Conservation (phyloP, 352 stramenopile species). For the Pythium pyrilobum region DNA sequence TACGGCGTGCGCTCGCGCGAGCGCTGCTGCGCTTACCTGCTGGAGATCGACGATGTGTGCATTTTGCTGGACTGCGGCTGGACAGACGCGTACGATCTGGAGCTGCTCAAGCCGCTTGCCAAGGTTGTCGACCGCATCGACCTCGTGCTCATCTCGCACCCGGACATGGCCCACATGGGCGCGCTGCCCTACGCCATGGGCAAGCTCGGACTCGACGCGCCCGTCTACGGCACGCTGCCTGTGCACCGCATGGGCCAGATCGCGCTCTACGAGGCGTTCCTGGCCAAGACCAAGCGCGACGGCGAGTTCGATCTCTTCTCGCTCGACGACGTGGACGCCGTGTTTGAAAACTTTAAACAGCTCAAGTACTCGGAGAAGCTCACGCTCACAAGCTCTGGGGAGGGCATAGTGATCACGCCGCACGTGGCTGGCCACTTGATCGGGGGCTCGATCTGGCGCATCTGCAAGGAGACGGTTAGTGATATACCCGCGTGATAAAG, state of each 20-base stretch:
- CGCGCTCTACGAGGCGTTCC: conserved; percentile 94
- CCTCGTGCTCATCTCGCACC: conserved; percentile 87
- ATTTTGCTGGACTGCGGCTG: conserved; percentile 90
- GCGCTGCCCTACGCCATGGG: conserved; percentile 87
- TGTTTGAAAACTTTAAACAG: conserved; percentile 90
- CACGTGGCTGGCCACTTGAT: conserved; percentile 94
- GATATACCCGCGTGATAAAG: background rate
- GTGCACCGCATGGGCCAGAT: conserved; percentile 97
- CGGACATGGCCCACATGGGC: conserved; percentile 88
- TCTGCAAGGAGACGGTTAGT: conserved; percentile 91
- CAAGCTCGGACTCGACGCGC: conserved; percentile 77
- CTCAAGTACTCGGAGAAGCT: conserved; percentile 95
- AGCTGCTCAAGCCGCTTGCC: conserved; percentile 77
- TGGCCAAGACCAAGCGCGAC: conserved; percentile 90
- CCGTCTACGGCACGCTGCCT: conserved; percentile 92
- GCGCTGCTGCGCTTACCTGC: conserved; percentile 81
- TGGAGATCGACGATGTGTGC: conserved; percentile 90
- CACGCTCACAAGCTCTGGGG: conserved; percentile 76
- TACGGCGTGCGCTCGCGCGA: conserved; percentile 82
- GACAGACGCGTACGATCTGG: conserved; percentile 85
- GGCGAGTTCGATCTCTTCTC: conserved; percentile 88
- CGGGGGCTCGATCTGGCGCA: conserved; percentile 91
- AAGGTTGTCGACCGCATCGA: conserved; percentile 82
- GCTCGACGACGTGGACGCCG: conserved; percentile 92
- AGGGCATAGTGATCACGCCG: conserved; percentile 91